Conservation (phyloP, 1,284 basidiomycete genomes). For the Gymnopus androsaceus region DNA sequence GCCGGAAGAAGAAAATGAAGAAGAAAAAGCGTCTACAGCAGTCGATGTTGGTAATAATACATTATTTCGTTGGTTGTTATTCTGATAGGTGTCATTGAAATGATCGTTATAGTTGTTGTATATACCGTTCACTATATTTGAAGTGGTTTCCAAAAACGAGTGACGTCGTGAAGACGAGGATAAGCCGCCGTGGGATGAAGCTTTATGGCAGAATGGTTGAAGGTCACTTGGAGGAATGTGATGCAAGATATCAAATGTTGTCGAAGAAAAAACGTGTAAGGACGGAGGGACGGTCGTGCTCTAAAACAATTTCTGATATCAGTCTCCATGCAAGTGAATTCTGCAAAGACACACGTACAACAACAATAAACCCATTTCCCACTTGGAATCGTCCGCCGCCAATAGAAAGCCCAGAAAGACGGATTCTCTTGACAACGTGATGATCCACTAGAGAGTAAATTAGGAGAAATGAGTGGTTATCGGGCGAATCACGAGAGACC, state of each 20-base stretch:
- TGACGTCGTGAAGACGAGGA: conserved; percentile 14
- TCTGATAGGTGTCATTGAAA: conserved; percentile 25
- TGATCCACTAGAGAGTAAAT: conserved; percentile 66
- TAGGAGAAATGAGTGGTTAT: conserved; percentile 39
- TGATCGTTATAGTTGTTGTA: conserved; percentile 24
- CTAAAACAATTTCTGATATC: conserved; percentile 33
- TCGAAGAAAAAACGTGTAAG: conserved; percentile 58
- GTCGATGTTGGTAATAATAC: conserved; percentile 44
- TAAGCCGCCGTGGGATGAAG: conserved; percentile 5
- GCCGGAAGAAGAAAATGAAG: conserved; percentile 5
- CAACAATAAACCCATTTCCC: conserved; percentile 51
- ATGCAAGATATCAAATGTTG: conserved; percentile 53
- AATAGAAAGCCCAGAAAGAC: conserved; percentile 43
- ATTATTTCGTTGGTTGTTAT: conserved; percentile 28
- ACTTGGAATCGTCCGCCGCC: conserved; percentile 43
- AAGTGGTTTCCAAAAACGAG: conserved; percentile 17
- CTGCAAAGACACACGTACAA: conserved; percentile 50
- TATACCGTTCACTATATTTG: conserved; percentile 22
- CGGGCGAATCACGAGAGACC: conserved; percentile 3
- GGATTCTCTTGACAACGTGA: conserved; percentile 51
- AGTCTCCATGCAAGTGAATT: not conserved
- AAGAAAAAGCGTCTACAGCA: conserved; percentile 19
- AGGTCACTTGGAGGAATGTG: conserved; percentile 51
- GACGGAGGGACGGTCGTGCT: conserved; percentile 56
- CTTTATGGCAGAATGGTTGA: conserved; percentile 36